Base-by-base conservation (phyloP, 257 asterid species). In the Petunia axillaris region DNA sequence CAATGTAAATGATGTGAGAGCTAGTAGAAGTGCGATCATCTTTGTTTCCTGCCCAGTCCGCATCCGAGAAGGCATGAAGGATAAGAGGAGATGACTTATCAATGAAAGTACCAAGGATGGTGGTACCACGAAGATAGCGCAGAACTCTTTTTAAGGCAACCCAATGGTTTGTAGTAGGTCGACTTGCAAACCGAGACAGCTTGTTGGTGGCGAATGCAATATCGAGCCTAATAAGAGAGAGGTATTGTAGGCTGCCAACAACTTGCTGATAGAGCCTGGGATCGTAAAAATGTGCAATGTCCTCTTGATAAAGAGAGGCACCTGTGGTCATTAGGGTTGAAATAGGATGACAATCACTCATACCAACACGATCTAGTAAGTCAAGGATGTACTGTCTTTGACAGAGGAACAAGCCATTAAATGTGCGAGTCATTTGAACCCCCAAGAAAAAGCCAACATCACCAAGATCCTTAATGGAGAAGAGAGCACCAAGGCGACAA, bases 11-110 rank as follows among this genome's bases (percentile, higher is more conserved):
- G 37, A 64, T 9, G 37, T 37, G 40, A 38, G 43, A 1, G 37
- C 73, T 64, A 36, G 73, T 37, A 2, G 73, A 64, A 1, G 73
- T 64, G 9, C n/a, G 6, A 15, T 64, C 71, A 64, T 64, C 71
- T 5, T 64, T 25, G 8, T 64, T 64, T 25, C 16, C 71, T 3
- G 48, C 71, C 44, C 44, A 64, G 37, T 36, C 46, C 2, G n/a
- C 71, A 64, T 64, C 4, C 36, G 39, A 64, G 8, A 64, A 64
- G 15, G 71, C 43, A 64, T 37, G 71, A 6, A 64, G 71, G 37
- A 10, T 2, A 7, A 37, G 44, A 36, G 6, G 38, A 25, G 2
- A 35, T 8, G 36, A 15, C 8, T 2, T n/a, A 9, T 15, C 6
- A 4, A 64, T 11, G 37, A 64, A 37, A 1, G 8, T 5, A 8